Evolutionary conservation across 164 flowering plant genomes (phyloP).

Genomic region (Sedum album): DNA sequence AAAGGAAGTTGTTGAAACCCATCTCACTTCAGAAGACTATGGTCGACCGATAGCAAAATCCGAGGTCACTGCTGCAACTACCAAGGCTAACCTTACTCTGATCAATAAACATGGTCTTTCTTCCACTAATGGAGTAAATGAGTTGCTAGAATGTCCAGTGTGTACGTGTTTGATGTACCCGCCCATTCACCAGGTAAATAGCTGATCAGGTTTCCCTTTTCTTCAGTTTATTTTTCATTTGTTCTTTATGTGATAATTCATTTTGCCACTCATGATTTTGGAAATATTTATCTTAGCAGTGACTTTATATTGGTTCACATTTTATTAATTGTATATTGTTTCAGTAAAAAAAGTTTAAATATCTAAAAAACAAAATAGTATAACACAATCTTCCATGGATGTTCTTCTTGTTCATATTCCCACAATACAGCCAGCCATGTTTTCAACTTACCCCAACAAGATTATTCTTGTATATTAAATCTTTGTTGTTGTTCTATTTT

Average conservation of each 20-base stretch:
- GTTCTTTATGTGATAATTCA: neutral
- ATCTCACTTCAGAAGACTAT: neutral
- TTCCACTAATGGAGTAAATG: neutral
- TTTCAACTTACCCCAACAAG: neutral
- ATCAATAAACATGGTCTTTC: neutral
- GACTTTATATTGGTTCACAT: neutral
- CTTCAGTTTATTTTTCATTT: neutral
- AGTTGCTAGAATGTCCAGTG: neutral
- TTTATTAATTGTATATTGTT: too few species aligned
- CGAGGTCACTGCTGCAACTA: neutral
- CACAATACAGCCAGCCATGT: neutral
- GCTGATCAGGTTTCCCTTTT: neutral
- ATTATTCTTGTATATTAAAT: too few species aligned
- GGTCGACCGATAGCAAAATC: neutral
- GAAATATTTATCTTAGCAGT: too few species aligned
- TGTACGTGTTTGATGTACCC: neutral
- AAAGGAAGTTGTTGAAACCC: neutral
- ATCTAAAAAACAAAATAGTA: too few species aligned
- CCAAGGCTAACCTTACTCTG: neutral
- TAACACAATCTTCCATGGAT: neutral
- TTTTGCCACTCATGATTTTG: neutral
- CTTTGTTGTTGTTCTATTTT: too few species aligned
- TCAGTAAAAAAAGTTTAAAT: too few species aligned
- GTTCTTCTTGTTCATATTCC: neutral
- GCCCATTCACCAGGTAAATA: neutral